Percentiles rank a stretch among this genome's conserved stretches.
phyloP scores from a whole-genome alignment of 768 basidiomycete species.

The Kwoniella heveanensis region DNA sequence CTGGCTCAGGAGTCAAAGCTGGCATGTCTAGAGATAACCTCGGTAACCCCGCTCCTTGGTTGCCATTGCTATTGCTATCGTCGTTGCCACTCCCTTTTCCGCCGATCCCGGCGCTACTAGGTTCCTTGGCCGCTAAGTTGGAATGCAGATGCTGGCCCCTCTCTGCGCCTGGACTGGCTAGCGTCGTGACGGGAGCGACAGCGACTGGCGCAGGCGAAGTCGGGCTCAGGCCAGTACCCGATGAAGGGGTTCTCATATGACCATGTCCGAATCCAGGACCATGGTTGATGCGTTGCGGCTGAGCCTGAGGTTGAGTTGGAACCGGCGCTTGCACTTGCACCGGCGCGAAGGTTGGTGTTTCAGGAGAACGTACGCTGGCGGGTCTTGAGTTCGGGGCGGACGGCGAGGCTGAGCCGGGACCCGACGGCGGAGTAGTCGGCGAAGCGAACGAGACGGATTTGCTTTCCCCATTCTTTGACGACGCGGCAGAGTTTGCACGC shows the following conservation, averaged over 20 bases:
- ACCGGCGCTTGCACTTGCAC: not conserved
- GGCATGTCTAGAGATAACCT: conserved; percentile 43
- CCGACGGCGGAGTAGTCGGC: conserved; percentile 1
- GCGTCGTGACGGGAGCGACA: conserved; percentile 31
- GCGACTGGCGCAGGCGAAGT: conserved; percentile 23
- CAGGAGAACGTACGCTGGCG: conserved; percentile 5
- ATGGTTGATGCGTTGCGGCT: conserved; percentile 2
- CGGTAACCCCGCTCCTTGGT: conserved; percentile 25
- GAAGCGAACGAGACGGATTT: conserved; percentile 17
- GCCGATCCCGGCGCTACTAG: not conserved
- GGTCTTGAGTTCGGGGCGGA: conserved; percentile 1
- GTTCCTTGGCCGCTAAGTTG: not conserved
- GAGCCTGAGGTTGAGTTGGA: conserved; percentile 4
- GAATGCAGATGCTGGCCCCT: conserved; percentile 1
- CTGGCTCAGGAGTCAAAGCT: conserved; percentile 28
- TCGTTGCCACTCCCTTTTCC: not conserved
- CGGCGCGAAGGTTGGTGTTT: not conserved
- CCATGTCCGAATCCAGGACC: not conserved
- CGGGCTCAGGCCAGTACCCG: conserved; percentile 19
- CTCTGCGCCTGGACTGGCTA: conserved; percentile 24
- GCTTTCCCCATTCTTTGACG: conserved; percentile 11
- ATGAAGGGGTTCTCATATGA: conserved; percentile 2
- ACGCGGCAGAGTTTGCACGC: conserved; percentile 21
- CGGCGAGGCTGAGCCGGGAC: conserved; percentile 8
- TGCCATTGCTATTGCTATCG: too few species aligned